phyloP scores from a whole-genome alignment of 2,329 filamentous ascomycete genomes.

The Alternaria arborescens region DNA sequence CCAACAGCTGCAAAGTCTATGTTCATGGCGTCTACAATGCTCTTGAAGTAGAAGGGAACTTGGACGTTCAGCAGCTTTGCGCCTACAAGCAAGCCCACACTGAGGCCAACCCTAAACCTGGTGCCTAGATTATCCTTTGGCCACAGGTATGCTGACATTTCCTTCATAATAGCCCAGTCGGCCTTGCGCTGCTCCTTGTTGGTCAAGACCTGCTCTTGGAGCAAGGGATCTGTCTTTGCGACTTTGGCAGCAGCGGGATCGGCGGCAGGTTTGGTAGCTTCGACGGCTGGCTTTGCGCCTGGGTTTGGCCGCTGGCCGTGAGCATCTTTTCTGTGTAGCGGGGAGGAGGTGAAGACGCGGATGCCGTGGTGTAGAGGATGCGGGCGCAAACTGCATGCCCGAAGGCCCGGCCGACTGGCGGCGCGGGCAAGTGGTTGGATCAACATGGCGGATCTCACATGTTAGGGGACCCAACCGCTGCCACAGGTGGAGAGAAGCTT shows the following conservation, averaged over 20 bases:
- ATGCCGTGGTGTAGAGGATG: constrained; percentile 31
- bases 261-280: constrained; percentile 32
- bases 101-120: constrained; percentile 83
- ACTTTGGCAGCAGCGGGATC: constrained; percentile 30
- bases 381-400: constrained; percentile 27
- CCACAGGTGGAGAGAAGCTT: neutral
- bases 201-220: constrained; percentile 70
- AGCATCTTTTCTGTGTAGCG: constrained; percentile 56
- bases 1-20: constrained; percentile 86
- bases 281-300: constrained; percentile 33
- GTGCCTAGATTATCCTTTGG: constrained; percentile 86
- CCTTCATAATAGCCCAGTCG: constrained; percentile 98
- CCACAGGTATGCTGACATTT: constrained; percentile 97
- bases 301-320: constrained; percentile 43
- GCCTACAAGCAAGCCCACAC: constrained; percentile 83
- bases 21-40: constrained; percentile 97
- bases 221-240: constrained; percentile 55
- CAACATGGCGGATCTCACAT: constrained; percentile 45
- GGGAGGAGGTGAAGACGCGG: constrained; percentile 56
- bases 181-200: constrained; percentile 92
- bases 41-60: constrained; percentile 99
- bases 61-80: constrained; percentile 96
- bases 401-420: constrained; percentile 40
- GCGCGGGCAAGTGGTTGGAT: constrained; percentile 48
- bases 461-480: constrained; percentile 13